Evolutionary conservation across 2,329 filamentous ascomycete species (phyloP).

Genomic region (Phialophora verrucosa): DNA sequence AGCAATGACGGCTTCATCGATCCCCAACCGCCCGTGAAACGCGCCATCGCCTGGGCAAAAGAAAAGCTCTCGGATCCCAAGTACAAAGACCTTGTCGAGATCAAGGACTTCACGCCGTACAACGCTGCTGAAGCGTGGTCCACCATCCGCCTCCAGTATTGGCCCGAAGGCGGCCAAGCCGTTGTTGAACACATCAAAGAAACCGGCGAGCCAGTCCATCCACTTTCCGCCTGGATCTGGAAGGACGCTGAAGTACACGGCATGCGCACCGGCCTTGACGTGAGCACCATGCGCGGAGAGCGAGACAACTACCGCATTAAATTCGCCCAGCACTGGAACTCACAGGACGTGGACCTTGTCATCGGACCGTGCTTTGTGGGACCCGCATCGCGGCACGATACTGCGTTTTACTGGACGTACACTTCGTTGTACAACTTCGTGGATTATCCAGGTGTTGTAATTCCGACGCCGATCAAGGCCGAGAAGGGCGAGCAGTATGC

Average conservation of each 20-base stretch:
- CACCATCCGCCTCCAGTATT: slow-evolving; percentile 25
- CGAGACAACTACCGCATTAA: slow-evolving; percentile 38
- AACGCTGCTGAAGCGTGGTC: slow-evolving; percentile 23
- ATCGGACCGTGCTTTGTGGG: slow-evolving; percentile 65
- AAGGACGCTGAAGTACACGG: slow-evolving; percentile 22
- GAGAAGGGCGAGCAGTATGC: slow-evolving; percentile 47
- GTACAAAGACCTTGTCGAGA: slow-evolving; percentile 47
- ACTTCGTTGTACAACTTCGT: slow-evolving; percentile 66
- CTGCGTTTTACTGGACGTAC: slow-evolving; percentile 67
- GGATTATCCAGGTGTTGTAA: slow-evolving; percentile 63
- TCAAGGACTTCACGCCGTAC: slow-evolving; percentile 51
- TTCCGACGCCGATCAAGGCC: slow-evolving; percentile 52
- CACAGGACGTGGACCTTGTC: slow-evolving; percentile 59
- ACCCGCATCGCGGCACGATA: slow-evolving; percentile 59
- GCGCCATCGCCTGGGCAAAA: slow-evolving; percentile 52
- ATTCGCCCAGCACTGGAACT: slow-evolving; percentile 24
- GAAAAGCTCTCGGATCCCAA: slow-evolving; percentile 42
- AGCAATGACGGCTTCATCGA: slow-evolving; percentile 68
- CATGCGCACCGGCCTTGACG: slow-evolving; percentile 35
- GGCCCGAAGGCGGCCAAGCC: slow-evolving; percentile 20
- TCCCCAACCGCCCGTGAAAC: slow-evolving; percentile 68
- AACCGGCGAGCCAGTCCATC: slow-evolving; percentile 26
- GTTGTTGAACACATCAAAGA: slow-evolving; percentile 19
- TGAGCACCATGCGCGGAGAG: slow-evolving; percentile 35
- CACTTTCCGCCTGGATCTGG: slow-evolving; percentile 25